These are phyloP conservation scores for Curvularia eragrostidis DNA, from an alignment of 2,329 filamentous ascomycete species.

Conservation along the genomic window DNA sequence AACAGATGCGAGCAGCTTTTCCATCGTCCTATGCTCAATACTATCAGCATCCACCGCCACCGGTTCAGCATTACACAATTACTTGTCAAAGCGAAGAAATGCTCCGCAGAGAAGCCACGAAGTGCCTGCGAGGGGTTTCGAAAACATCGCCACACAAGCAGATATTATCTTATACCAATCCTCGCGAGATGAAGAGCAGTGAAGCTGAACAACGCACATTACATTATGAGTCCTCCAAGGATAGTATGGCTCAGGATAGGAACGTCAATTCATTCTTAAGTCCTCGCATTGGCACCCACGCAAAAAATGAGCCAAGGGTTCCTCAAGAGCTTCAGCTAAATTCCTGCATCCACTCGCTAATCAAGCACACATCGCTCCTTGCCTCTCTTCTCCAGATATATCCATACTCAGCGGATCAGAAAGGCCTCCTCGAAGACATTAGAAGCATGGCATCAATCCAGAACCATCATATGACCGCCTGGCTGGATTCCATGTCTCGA, in stretches of 20 bases:
- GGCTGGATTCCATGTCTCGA: conserved; percentile 19
- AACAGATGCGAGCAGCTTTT: neutral
- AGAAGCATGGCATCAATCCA: conserved; percentile 22
- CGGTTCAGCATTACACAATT: neutral
- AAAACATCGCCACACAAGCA: conserved; percentile 15
- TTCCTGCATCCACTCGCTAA: conserved; percentile 15
- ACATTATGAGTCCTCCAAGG: neutral
- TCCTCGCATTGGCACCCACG: neutral
- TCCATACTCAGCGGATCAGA: conserved; percentile 19
- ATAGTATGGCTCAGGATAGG: neutral
- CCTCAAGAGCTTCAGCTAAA: conserved; percentile 16
- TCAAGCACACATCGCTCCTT: conserved; percentile 26
- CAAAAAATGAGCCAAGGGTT: conserved; percentile 7
- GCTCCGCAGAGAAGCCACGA: conserved; percentile 25
- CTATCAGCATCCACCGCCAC: neutral
- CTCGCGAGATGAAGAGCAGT: conserved; percentile 11
- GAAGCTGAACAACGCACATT: conserved; percentile 4
- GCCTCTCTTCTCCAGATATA: conserved; percentile 28
- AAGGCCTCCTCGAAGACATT: conserved; percentile 29
- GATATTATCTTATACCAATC: conserved; percentile 14
- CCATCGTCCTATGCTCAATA: conserved; percentile 6
- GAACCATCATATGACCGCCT: conserved; percentile 23
- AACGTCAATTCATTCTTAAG: neutral
- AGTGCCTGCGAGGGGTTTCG: conserved; percentile 24
- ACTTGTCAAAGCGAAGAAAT: conserved; percentile 16